Base-by-base conservation (phyloP, 2,329 filamentous ascomycete genomes). In the Alternaria ethzedia region DNA sequence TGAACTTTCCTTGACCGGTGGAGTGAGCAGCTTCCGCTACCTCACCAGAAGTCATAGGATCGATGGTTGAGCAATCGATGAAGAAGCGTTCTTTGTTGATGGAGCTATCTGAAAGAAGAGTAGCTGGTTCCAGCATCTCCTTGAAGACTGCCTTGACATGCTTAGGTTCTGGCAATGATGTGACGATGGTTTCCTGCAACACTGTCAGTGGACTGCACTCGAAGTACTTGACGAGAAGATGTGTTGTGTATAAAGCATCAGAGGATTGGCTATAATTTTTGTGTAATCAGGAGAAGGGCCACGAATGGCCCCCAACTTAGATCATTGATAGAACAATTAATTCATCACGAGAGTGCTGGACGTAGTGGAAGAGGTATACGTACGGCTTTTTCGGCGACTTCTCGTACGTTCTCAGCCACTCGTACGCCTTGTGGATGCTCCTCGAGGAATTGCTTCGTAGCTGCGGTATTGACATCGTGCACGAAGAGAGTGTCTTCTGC, bases 11-110 rank as follows among this genome's bases (percentile, higher is more conserved):
- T 76, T 91, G 87, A 2, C 87, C 85, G 1, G 88, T 88, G 6
- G 87, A 86, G 61, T 85, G 87, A 2, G 96, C 90, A 23, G 86
- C 86, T 64, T 89, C 85, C 21, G 94, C 93, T 6, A 98, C 90
- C 69, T 89, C 86, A 43, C 88, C 88, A 1, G 94, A 97, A 3
- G 94, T 93, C 30, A 89, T 89, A 0, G 94, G 94, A 80, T 98
- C 96, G 76, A 99, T 98, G 15, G 96, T 99, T 4, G 95, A 98
- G 80, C 92, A 95, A 80, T 99, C 96, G 76, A 99, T 96, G 80
- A 97, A 97, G 61, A 97, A 82, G 43, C 94, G 90, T 61, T 90
- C 83, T 54, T 85, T 86, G 44, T 83, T 82, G 3, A 83, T 70
- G 0, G 85, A 78, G 1, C 82, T 77, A 20, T 84, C 75, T 30